Conservation (phyloP, 192 early-diverging fungal species). For the Coemansia brasiliensis region DNA sequence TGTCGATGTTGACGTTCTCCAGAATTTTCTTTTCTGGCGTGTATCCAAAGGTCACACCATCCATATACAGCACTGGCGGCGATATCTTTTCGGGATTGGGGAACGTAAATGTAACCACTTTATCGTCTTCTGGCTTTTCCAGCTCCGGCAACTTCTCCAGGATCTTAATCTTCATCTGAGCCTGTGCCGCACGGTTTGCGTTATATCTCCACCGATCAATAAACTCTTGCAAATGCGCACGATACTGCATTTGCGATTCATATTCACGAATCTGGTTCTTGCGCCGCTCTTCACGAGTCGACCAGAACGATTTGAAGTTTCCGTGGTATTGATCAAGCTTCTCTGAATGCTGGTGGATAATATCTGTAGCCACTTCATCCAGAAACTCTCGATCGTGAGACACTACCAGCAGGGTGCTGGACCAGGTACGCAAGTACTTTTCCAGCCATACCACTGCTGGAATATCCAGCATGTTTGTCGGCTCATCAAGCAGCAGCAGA, state of each 20-base stretch:
- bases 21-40: slow-evolving; percentile 77
- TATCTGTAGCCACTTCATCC: slow-evolving; percentile 96
- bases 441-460: slow-evolving; percentile 99
- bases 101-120: slow-evolving; percentile 84
- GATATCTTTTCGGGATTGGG: slow-evolving; percentile 90
- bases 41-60: slow-evolving; percentile 89
- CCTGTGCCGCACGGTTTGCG: slow-evolving; percentile 94
- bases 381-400: slow-evolving; percentile 99
- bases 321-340: slow-evolving; percentile 93
- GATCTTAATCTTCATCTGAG: slow-evolving; percentile 97
- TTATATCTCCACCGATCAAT: slow-evolving; percentile 99
- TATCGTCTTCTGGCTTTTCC: slow-evolving; percentile 81
- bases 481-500: slow-evolving; percentile 88
- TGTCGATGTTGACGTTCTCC: slow-evolving; percentile 81
- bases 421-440: slow-evolving; percentile 88
- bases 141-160: slow-evolving; percentile 94
- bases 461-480: slow-evolving; percentile 90
- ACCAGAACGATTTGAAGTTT: slow-evolving; percentile 88
- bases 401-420: slow-evolving; percentile 90
- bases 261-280: slow-evolving; percentile 92
- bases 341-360: slow-evolving; percentile 93
- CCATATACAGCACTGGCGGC: slow-evolving; percentile 96
- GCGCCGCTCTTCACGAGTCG: slow-evolving; percentile 86
- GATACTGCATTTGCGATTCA: slow-evolving; percentile 91
- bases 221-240: slow-evolving; percentile 94